Evolutionary conservation across 2,329 filamentous ascomycete genomes (phyloP).

Genomic region (Talaromyces marneffei): DNA sequence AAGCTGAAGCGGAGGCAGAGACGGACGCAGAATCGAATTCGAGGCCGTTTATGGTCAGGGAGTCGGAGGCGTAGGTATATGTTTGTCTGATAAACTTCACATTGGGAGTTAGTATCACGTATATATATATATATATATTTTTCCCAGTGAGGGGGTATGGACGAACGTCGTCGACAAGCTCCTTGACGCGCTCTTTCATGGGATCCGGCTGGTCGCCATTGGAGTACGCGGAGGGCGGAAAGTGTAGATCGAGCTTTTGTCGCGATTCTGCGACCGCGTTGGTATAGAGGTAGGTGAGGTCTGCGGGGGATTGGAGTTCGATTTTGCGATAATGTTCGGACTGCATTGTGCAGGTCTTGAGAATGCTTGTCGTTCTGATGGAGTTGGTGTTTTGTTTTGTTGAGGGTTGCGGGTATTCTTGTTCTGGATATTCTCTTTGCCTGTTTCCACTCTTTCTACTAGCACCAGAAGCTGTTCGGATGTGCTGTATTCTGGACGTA

Average conservation of each 20-base stretch:
- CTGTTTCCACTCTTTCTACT: no score
- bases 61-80: constrained; percentile 39
- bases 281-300: constrained; percentile 45
- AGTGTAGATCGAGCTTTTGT: constrained; percentile 45
- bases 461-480: no score
- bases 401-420: not conserved
- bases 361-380: not conserved
- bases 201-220: constrained; percentile 33
- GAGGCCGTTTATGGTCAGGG: constrained; percentile 46
- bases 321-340: constrained; percentile 42
- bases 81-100: constrained; percentile 41
- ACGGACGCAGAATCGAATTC: constrained; percentile 25
- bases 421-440: no score
- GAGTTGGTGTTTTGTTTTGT: not conserved
- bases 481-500: no score
- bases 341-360: not conserved
- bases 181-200: constrained; percentile 39
- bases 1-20: not conserved
- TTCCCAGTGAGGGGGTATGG: not conserved
- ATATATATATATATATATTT: not conserved
- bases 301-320: constrained; percentile 46
- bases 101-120: not conserved
- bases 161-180: constrained; percentile 37
- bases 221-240: constrained; percentile 40
- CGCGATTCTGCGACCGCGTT: constrained; percentile 42